Evolutionary conservation across 805 yeast species (phyloP), one percentile per base, ranked within the genome.

Genomic region (Nakazawaea ishiwadae): DNA sequence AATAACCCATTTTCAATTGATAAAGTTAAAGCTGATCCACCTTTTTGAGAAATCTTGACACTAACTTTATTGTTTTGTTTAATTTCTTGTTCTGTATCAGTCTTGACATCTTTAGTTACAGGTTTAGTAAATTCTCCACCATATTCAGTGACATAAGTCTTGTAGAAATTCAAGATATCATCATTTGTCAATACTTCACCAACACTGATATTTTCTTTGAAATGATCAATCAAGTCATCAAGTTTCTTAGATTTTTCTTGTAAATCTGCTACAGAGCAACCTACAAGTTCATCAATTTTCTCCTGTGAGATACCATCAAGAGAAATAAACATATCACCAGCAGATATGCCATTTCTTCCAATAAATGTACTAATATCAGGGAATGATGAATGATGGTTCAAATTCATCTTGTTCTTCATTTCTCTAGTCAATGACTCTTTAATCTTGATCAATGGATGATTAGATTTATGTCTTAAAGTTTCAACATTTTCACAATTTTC

Each of bases 401-500:
- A n/a, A n/a, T n/a, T n/a, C n/a, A 36, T 27, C 21, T 27, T 10
- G 8, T 16, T 16, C 30, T 24, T 24, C 16, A 26, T 18, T 29
- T 30, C 33, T 20, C 16, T 24, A 4, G 40, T 20, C 31, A 34
- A 35, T 14, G 40, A 38, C 12, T 20, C 18, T 40, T 46, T 51
- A 21, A 61, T 50, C 40, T 55, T 56, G 11, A 55, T 24, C 54
- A 61, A 41, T 17, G 52, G 54, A 45, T 62, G 66, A 26, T 44
- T 33, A 4, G 32, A 35, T 1, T 35, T 35, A 43, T 61, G 65
- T 4, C 31, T 33, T 35, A 45, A 53, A 19, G 38, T 31, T 19
- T 49, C 50, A 8, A 44, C 40, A 1, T 48, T 39, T 44, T 69
- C 73, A 51, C 75, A 69, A 6, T 48, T 33, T 36, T 66, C 65